Evolutionary conservation across 2,329 filamentous ascomycete genomes (phyloP).

Genomic region (Sclerotinia subarctica): DNA sequence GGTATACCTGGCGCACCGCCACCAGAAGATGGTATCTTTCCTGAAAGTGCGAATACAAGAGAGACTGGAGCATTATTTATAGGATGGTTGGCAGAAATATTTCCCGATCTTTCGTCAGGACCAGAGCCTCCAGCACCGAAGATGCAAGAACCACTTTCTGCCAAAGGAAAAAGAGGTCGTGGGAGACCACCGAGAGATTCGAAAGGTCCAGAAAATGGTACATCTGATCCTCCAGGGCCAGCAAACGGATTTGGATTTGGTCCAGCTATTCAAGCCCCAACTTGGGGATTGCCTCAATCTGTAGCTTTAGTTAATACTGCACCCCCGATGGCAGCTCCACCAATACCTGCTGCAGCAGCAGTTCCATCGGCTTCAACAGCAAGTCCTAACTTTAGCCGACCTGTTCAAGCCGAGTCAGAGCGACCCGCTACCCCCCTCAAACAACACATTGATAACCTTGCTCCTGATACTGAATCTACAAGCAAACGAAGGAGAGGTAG

Average conservation of each 20-base stretch:
- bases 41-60: conserved; percentile 54
- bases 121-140: conserved; percentile 25
- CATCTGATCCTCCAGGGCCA: conserved; percentile 32
- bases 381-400: conserved; percentile 20
- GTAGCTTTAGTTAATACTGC: conserved; percentile 33
- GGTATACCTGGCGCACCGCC: conserved; percentile 55
- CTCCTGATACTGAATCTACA: conserved; percentile 26
- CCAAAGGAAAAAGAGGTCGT: conserved; percentile 32
- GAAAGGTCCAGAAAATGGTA: conserved; percentile 22
- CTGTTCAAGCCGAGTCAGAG: conserved; percentile 24
- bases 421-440: conserved; percentile 29
- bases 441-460: conserved; percentile 25
- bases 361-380: conserved; percentile 8
- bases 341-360: neutral
- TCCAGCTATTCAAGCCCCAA: conserved; percentile 34
- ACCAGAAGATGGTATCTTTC: conserved; percentile 51
- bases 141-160: conserved; percentile 10
- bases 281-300: conserved; percentile 36
- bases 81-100: conserved; percentile 62
- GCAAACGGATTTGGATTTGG: conserved; percentile 37
- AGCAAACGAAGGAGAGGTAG: conserved; percentile 41
- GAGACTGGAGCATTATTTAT: conserved; percentile 57
- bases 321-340: conserved; percentile 25
- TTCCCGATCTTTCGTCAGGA: conserved; percentile 43
- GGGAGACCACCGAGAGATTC: conserved; percentile 29